A percentile compares a stretch with the other conserved stretches of the same genome.
These are phyloP conservation scores for Silene uniflora DNA, from an alignment of 148 eudicot species.

Conservation along the genomic window DNA sequence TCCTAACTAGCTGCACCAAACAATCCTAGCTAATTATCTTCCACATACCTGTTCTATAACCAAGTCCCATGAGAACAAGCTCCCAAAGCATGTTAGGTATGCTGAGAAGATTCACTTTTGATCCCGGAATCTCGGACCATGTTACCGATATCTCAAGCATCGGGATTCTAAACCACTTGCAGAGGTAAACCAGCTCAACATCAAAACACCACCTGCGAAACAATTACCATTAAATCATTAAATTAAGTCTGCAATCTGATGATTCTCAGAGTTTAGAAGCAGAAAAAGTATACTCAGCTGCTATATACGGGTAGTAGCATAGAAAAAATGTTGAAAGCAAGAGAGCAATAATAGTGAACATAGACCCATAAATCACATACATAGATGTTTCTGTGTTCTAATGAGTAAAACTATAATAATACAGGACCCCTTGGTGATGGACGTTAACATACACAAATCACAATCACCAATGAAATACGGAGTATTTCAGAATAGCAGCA, in stretches of 20 bases:
- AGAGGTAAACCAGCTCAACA: conserved; percentile 79
- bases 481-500: too few species aligned
- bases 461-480: too few species aligned
- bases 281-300: background rate
- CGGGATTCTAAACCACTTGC: conserved; percentile 74
- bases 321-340: too few species aligned
- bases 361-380: too few species aligned
- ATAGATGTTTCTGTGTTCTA: too few species aligned
- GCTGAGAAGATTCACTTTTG: conserved; percentile 81
- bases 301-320: background rate
- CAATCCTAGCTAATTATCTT: conserved; percentile 37
- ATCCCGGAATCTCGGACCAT: conserved; percentile 96
- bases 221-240: background rate
- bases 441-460: too few species aligned
- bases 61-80: conserved; percentile 78
- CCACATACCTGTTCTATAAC: conserved; percentile 88
- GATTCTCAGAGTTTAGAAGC: background rate
- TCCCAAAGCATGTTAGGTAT: conserved; percentile 99
- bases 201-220: conserved; percentile 94
- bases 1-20: conserved; percentile 11
- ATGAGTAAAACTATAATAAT: too few species aligned
- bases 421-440: too few species aligned
- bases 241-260: background rate
- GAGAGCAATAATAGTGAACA: too few species aligned
- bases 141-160: conserved; percentile 78